A percentile compares a stretch with the other conserved stretches of the same genome.
Conservation (phyloP, 2,329 filamentous ascomycete species). For the Lizonia empirigonia region DNA sequence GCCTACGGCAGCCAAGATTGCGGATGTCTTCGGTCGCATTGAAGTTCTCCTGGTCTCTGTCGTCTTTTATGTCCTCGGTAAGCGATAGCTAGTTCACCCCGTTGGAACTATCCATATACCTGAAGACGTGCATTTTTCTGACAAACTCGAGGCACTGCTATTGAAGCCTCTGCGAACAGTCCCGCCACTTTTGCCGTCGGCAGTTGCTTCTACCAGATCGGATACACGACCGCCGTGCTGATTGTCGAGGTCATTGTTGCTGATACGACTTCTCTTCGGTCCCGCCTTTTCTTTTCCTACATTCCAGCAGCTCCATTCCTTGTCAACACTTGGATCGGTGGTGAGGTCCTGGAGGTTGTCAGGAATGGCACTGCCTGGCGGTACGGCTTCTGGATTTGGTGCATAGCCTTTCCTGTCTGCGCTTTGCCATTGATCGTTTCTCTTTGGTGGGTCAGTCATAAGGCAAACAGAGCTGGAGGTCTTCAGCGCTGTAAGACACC, state of each 20-base stretch:
- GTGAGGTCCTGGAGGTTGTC: conserved; percentile 60
- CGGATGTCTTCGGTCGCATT: conserved; percentile 65
- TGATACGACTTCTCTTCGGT: conserved; percentile 67
- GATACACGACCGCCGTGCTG: conserved; percentile 66
- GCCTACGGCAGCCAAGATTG: conserved; percentile 65
- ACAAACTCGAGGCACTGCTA: conserved; percentile 49
- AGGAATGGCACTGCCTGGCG: conserved; percentile 60
- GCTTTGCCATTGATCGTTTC: conserved; percentile 61
- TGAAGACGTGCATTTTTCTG: conserved; percentile 2
- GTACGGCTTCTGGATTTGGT: conserved; percentile 68
- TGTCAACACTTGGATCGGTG: conserved; percentile 68
- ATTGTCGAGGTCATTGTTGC: conserved; percentile 69
- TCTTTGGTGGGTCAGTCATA: conserved; percentile 57
- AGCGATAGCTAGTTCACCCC: too few relatives aligned
- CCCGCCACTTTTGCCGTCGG: conserved; percentile 61
- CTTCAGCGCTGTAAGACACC: conserved; percentile 54
- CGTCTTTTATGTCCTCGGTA: conserved; percentile 60
- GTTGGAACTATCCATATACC: too few relatives aligned
- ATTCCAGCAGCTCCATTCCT: conserved; percentile 44
- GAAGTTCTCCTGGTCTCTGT: conserved; percentile 63
- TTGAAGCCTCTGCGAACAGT: conserved; percentile 59
- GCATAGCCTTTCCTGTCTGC: conserved; percentile 62
- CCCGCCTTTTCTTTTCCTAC: conserved; percentile 69
- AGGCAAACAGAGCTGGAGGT: conserved; percentile 58
- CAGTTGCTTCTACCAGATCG: conserved; percentile 50